Evolutionary conservation across 495 filamentous ascomycete species (phyloP).

Genomic region (Penicillium soppii): DNA sequence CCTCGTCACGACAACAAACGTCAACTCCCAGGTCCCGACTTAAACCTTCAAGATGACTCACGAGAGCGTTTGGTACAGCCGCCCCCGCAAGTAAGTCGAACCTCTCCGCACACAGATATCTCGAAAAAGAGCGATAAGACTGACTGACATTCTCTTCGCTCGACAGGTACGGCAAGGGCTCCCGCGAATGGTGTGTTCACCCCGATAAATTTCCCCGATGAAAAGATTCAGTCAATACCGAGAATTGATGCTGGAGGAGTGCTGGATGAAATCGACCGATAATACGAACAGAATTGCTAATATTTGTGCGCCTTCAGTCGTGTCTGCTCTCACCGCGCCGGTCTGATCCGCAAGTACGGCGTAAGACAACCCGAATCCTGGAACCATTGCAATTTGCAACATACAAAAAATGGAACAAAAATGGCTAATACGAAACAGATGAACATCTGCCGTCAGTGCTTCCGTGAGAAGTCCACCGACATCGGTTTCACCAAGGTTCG

Average conservation of each 20-base stretch:
- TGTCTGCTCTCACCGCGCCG: constrained; percentile 91
- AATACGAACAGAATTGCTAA: constrained; percentile 23
- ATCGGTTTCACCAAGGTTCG: constrained; percentile 96
- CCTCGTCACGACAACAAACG: constrained; percentile 36
- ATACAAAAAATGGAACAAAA: neutral
- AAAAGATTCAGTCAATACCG: constrained; percentile 11
- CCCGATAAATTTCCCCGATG: constrained; percentile 11
- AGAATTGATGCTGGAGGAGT: constrained; percentile 3
- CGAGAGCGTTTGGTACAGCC: constrained; percentile 99
- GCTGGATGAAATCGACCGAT: constrained; percentile 1
- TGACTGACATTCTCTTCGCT: constrained; percentile 13
- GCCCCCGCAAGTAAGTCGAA: constrained; percentile 75
- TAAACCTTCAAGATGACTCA: constrained; percentile 79
- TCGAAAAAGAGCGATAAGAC: constrained; percentile 11
- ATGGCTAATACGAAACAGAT: constrained; percentile 47
- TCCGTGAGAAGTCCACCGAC: constrained; percentile 92
- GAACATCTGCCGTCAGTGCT: constrained; percentile 99
- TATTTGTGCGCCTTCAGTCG: constrained; percentile 59
- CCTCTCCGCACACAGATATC: constrained; percentile 1
- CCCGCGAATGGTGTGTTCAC: constrained; percentile 73
- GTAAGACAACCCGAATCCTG: constrained; percentile 48
- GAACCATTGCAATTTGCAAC: neutral
- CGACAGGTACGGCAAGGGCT: constrained; percentile 77
- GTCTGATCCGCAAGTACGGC: constrained; percentile 98
- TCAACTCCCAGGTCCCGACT: constrained; percentile 37